Evolutionary conservation across 345 rosid species (phyloP).

Genomic region (Rhizophora mangle): DNA sequence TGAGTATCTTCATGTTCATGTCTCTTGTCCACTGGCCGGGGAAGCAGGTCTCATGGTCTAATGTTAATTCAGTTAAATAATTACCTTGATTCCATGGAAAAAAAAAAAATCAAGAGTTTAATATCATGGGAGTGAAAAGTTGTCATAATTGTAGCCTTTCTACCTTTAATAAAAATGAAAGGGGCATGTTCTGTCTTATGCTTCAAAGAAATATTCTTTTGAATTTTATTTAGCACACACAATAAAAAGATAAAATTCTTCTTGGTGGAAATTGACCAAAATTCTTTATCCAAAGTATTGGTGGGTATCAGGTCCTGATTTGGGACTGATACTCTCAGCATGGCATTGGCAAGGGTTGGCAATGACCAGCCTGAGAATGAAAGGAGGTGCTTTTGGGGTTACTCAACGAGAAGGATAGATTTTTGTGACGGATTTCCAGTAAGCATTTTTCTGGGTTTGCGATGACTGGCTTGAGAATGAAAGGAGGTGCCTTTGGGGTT

Average conservation of each 20-base stretch:
- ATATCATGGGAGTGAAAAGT: background rate
- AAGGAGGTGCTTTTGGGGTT: constrained; percentile 28
- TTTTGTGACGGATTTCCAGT: constrained; percentile 9
- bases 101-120: background rate
- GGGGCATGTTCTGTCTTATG: too few species aligned
- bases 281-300: too few species aligned
- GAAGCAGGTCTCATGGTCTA: background rate
- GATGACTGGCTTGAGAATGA: constrained; percentile 47
- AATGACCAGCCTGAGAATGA: constrained; percentile 47
- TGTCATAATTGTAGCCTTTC: too few species aligned
- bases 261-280: too few species aligned
- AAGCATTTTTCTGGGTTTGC: constrained; percentile 30
- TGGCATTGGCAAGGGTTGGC: constrained; percentile 62
- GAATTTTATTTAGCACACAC: too few species aligned
- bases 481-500: constrained; percentile 23
- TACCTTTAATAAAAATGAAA: too few species aligned
- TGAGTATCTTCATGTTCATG: constrained; percentile 23
- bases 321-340: constrained; percentile 15
- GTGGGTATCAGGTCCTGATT: too few species aligned
- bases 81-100: too few species aligned
- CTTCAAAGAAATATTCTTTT: too few species aligned
- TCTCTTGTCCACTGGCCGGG: background rate
- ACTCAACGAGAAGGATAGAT: constrained; percentile 14
- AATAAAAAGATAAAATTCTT: too few species aligned
- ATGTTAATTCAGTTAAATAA: background rate